Evolutionary conservation across 1,284 basidiomycete genomes (phyloP), one percentile per base, ranked within the genome.

Genomic region (Lignosus rhinocerotis): DNA sequence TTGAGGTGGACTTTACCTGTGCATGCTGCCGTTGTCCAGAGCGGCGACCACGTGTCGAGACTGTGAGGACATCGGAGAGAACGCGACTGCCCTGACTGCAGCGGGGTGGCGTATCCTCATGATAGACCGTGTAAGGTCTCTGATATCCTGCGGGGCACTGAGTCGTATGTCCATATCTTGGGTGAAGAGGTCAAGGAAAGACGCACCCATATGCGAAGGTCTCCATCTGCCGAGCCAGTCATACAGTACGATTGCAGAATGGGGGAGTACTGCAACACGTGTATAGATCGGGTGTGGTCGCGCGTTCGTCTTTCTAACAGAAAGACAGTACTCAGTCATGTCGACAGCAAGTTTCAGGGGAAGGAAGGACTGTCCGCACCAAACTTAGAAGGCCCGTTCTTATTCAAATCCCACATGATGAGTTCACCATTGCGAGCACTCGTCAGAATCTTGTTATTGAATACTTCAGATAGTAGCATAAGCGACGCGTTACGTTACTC

Each of bases 351-450:
- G 36, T 12, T n/a, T 12, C 9, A 39, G 36, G 5, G 12, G 36
- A 11, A n/a, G 11, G 36, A 39, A 4, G 25, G 25, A 25, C 25
- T 25, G 25, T 51, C 56, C 76, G 57, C 67, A 93, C 92, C 92
- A 62, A 86, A 86, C 73, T 91, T 93, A 45, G 80, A 81, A 1
- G 76, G 69, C 1, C 87, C 85, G 43, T 80, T 75, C 70, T 87
- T 90, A 64, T 87, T 84, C 21, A 93, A 68, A 70, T 94, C 93
- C 86, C 92, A 94, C 75, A 94, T 82, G 53, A 93, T 86, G 43
- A 94, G 81, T 63, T 93, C 92, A 0, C 93, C 93, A 63, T 90
- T 92, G 8, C 88, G 80, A 4, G 89, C 89, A 60, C 92, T 92
- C 1, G 92, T 94, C 36, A 93, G 73, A 53, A 95, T 84, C 75